Evolutionary conservation across 75 land plant species (phyloP).

Genomic region (Cupressus sempervirens): DNA sequence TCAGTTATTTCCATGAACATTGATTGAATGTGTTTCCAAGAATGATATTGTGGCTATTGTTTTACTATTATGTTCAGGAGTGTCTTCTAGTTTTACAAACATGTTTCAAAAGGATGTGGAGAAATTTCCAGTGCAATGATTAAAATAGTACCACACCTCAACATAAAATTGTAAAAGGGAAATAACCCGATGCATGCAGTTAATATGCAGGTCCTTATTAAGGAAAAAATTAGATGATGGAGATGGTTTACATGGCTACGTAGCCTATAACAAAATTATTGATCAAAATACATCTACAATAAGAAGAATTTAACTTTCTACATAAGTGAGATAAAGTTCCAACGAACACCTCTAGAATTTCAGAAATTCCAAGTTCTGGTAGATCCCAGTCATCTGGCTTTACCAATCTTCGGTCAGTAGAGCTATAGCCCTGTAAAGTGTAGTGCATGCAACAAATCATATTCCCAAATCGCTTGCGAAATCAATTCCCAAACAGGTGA

Average conservation of each 20-base stretch:
- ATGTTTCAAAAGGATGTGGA: neutral
- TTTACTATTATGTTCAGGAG: neutral
- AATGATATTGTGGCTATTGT: neutral
- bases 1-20: neutral
- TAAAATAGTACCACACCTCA: neutral
- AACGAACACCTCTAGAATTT: slow-evolving; percentile 45
- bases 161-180: neutral
- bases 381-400: slow-evolving; percentile 87
- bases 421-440: slow-evolving; percentile 78
- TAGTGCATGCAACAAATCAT: slow-evolving; percentile 8
- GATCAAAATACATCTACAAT: neutral
- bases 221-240: neutral
- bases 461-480: neutral
- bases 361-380: slow-evolving; percentile 54
- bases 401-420: slow-evolving; percentile 56
- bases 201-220: neutral
- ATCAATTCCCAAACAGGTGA: neutral
- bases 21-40: neutral
- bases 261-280: neutral
- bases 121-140: neutral
- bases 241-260: neutral
- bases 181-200: neutral
- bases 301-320: neutral
- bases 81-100: neutral
- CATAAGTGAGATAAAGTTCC: neutral